These are phyloP conservation scores for Parachaetomium inaequale DNA, from an alignment of 495 filamentous ascomycete species.

Conservation along the genomic window DNA sequence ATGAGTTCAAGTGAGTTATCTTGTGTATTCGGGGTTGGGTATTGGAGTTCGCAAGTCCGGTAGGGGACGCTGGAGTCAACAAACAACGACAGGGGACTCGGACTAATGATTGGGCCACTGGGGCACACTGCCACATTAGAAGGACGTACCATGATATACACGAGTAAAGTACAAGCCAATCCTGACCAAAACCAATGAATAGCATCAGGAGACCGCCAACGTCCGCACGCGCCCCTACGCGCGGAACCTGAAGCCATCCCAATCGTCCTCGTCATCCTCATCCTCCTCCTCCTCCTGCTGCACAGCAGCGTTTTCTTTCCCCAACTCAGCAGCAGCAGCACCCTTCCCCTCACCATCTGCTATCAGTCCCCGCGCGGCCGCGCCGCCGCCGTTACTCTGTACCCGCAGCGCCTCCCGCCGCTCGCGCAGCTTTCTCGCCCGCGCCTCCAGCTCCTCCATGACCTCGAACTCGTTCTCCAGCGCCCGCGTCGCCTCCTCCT, in stretches of 20 bases:
- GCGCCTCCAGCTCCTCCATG: constrained; percentile 85
- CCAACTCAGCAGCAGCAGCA: constrained; percentile 1
- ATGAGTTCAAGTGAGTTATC: not conserved
- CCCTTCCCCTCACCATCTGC: constrained; percentile 18
- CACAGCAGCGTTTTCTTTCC: constrained; percentile 37
- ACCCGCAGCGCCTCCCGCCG: constrained; percentile 51
- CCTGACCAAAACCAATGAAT: not conserved
- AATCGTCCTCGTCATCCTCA: constrained; percentile 58
- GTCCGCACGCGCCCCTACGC: constrained; percentile 15
- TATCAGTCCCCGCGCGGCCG: not conserved
- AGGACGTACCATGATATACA: constrained; percentile 15
- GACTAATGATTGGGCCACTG: not conserved
- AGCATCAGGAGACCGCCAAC: not conserved
- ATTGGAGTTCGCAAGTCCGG: too few species aligned
- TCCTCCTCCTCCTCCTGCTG: constrained; percentile 47
- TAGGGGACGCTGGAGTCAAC: too few species aligned
- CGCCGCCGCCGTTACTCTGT: constrained; percentile 24
- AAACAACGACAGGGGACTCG: too few species aligned
- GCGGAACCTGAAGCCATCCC: constrained; percentile 68
- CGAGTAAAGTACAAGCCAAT: constrained; percentile 12
- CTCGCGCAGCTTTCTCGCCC: constrained; percentile 73
- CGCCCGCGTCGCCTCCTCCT: constrained; percentile 76
- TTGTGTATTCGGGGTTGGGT: too few species aligned
- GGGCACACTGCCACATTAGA: not conserved
- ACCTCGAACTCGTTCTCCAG: constrained; percentile 89